A percentile compares a stretch with the other conserved stretches of the same genome.
phyloP scores from a whole-genome alignment of 2,329 filamentous ascomycete species.

The Tolypocladium tundrense region DNA sequence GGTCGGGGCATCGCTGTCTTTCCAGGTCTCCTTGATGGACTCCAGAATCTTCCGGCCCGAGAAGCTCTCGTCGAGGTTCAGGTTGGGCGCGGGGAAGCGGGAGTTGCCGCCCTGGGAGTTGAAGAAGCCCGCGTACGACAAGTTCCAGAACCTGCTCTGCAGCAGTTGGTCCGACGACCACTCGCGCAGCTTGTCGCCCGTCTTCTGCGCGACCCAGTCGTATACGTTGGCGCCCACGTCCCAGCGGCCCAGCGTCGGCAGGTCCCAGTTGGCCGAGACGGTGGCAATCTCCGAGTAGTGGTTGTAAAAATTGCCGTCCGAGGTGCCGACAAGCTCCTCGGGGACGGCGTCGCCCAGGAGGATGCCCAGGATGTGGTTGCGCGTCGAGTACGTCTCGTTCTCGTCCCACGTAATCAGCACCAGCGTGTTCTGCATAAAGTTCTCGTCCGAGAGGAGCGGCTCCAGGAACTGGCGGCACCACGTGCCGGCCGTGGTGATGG shows the following conservation, averaged over 20 bases:
- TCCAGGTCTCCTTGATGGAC: conserved; percentile 27
- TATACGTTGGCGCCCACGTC: conserved; percentile 67
- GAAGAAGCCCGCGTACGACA: conserved; percentile 41
- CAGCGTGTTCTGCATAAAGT: conserved; percentile 68
- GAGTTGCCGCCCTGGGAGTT: conserved; percentile 24
- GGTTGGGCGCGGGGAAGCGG: conserved; percentile 29
- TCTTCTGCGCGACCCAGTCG: conserved; percentile 47
- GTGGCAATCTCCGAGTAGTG: conserved; percentile 63
- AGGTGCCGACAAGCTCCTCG: conserved; percentile 51
- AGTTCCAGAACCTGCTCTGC: conserved; percentile 37
- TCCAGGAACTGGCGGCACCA: conserved; percentile 62
- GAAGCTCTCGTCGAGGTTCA: conserved; percentile 20
- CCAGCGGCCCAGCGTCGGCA: conserved; percentile 60
- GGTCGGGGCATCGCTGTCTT: conserved; percentile 23
- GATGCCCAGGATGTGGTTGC: conserved; percentile 61
- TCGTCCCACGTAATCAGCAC: conserved; percentile 74
- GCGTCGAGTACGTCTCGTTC: conserved; percentile 54
- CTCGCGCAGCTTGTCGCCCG: conserved; percentile 39
- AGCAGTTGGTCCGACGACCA: conserved; percentile 25
- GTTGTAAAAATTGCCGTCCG: conserved; percentile 60
- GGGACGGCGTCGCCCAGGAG: conserved; percentile 69
- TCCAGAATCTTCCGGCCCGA: conserved; percentile 24
- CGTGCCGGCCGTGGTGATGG: conserved; percentile 54
- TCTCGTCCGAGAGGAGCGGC: conserved; percentile 56
- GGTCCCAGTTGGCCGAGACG: conserved; percentile 58